Evolutionary conservation across 2,329 filamentous ascomycete genomes (phyloP), one percentile per base, ranked within the genome.

Genomic region (Dactylellina haptotyla): DNA sequence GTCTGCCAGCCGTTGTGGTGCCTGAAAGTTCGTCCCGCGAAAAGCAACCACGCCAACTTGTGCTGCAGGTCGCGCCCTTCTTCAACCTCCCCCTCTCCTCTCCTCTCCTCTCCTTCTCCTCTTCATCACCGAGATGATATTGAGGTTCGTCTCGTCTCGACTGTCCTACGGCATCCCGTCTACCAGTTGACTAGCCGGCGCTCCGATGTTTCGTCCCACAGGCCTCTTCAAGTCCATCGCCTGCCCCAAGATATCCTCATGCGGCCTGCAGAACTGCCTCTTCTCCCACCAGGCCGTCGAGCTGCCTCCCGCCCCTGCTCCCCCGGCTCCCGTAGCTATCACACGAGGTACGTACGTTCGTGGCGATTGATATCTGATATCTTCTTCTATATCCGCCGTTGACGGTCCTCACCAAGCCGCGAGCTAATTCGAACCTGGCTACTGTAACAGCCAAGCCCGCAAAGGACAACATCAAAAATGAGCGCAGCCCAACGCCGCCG

Each of bases 131-230:
- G 63, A 54, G 23, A 73, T 73, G 69, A 73, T 73, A 16, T 16
- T 61, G 48, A 46, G 69, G 51, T 62, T 66, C 54, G 28, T 46
- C 4, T 62, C 69, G 2, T 41, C 54, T 50, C 69, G 69, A 66
- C 48, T 73, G 41, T 50, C 69, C 28, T 50, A 50, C 43, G 39
- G 39, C 39, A 18, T 37, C 16, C 23, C 53, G 5, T 8, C 48
- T 5, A 34, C 48, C 41, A 73, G 69, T 73, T 73, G 69, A 73
- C 69, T 73, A 73, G 54, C 69, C 69, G 69, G 61, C 48, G 23
- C 26, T 23, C 14, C 61, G 48, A 73, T 73, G 69, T 73, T 73
- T 18, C 69, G 69, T 39, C 61, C 69, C 5, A 50, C 54, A 1
- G 69, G 69, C 30, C 69, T 73, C 54, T 73, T 73, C 61, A 73